These are phyloP conservation scores for Themeda triandra DNA, from an alignment of 176 grass and related monocot species.

Conservation along the genomic window DNA sequence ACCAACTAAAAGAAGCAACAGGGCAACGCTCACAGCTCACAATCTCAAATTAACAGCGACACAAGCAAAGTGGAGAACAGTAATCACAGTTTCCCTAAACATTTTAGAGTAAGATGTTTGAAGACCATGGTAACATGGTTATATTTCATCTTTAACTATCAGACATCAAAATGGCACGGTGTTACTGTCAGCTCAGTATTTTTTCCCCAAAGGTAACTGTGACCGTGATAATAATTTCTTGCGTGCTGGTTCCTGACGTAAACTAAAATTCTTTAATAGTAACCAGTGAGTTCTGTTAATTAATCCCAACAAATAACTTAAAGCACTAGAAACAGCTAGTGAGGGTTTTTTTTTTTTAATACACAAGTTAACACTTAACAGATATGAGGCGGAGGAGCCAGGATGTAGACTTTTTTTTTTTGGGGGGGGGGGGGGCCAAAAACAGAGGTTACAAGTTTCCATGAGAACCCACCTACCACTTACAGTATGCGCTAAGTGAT, in stretches of 20 bases:
- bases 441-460: background rate
- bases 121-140: background rate
- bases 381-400: background rate
- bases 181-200: background rate
- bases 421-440: no score
- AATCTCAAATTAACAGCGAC: background rate
- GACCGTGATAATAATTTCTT: background rate
- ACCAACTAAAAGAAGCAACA: background rate
- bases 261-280: background rate
- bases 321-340: background rate
- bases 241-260: background rate
- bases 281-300: background rate
- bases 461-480: background rate
- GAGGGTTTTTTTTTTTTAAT: background rate
- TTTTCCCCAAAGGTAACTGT: background rate
- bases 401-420: no score
- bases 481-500: background rate
- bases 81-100: background rate
- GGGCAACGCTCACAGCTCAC: background rate
- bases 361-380: background rate
- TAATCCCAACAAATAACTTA: conserved; percentile 7
- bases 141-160: background rate
- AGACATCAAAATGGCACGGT: background rate
- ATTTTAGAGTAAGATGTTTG: background rate
- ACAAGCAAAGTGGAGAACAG: background rate